Conservation (phyloP, 129 eudicot genomes). For the Flaveria trinervia region DNA sequence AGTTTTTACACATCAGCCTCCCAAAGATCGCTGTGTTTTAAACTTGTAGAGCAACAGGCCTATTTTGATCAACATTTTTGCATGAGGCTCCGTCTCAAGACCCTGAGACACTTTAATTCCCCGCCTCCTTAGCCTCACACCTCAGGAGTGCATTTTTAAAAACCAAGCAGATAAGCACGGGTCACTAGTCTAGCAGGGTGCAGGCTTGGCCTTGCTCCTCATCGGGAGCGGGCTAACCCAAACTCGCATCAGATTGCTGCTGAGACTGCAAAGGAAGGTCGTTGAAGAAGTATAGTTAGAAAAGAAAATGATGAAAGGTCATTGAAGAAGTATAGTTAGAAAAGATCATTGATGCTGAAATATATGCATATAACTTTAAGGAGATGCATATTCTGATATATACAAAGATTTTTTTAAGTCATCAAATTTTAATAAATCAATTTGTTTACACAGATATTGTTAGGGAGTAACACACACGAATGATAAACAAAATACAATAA, state of each 20-base stretch:
- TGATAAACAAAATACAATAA: too few relatives aligned
- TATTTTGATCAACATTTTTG: not conserved
- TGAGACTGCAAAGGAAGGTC: conserved; percentile 52
- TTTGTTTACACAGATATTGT: not conserved
- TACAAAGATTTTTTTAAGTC: not conserved
- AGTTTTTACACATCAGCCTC: not conserved
- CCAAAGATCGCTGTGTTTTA: not conserved
- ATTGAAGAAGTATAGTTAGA: conserved; percentile 20
- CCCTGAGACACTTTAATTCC: not conserved
- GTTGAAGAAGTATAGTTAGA: conserved; percentile 19
- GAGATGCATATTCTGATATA: not conserved
- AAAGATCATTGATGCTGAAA: conserved; percentile 1
- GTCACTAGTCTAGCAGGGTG: conserved; percentile 40
- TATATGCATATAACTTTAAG: conserved; percentile 24
- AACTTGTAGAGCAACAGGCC: not conserved
- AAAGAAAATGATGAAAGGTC: conserved; percentile 11
- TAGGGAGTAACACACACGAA: too few relatives aligned
- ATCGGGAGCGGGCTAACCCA: conserved; percentile 91
- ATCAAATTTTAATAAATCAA: not conserved
- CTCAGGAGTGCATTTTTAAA: not conserved
- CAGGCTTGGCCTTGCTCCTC: conserved; percentile 70
- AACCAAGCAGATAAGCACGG: conserved; percentile 7
- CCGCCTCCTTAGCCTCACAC: not conserved
- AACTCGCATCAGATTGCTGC: conserved; percentile 64
- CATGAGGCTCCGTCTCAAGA: not conserved